Evolutionary conservation across 352 stramenopile genomes (phyloP), one percentile per base, ranked within the genome.

Genomic region (Pythium oligandrum): DNA sequence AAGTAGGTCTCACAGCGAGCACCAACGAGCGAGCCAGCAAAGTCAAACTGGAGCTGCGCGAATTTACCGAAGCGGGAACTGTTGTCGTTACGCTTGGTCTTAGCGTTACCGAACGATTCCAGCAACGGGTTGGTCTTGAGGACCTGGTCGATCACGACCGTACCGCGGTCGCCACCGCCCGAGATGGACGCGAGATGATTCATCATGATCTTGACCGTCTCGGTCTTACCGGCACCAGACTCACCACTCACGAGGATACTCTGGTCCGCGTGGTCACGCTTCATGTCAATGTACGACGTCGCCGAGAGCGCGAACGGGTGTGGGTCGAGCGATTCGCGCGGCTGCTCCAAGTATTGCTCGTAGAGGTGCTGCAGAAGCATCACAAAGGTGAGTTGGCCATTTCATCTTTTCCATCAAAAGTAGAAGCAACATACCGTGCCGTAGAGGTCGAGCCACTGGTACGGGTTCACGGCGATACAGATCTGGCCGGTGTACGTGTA

Each of bases 1-100:
- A 99, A 68, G 68, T 98, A 99, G 1, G 94, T 98, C 55, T 89
- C 78, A 46, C 75, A 86, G 34, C 80, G 68, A 51, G 78, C 79
- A 10, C 81, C 81, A 6, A 89, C 78, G 17, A 88, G 71, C 12
- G 70, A 83, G 3, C 81, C 78, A 31, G 70, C 57, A 5, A 39
- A 48, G 64, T 89, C 76, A 40, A 91, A 91, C 57, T 91, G 81
- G 7, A 91, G 66, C 62, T 91, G 81, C 10, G 79, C 78, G 53
- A 91, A 89, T 54, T 91, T 91, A 42, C 82, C 79, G 58, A 92
- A 92, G 6, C 82, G 73, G 71, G 63, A 80, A 40, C 73, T 87
- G 61, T 92, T 92, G 75, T 92, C 82, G 51, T 92, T 92, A 42
- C 79, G 68, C 64, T 88, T 89, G 33, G 82, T 92, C 68, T 90